Evolutionary conservation across 2,329 filamentous ascomycete genomes (phyloP).

Genomic region (Hymenoscyphus albidus): DNA sequence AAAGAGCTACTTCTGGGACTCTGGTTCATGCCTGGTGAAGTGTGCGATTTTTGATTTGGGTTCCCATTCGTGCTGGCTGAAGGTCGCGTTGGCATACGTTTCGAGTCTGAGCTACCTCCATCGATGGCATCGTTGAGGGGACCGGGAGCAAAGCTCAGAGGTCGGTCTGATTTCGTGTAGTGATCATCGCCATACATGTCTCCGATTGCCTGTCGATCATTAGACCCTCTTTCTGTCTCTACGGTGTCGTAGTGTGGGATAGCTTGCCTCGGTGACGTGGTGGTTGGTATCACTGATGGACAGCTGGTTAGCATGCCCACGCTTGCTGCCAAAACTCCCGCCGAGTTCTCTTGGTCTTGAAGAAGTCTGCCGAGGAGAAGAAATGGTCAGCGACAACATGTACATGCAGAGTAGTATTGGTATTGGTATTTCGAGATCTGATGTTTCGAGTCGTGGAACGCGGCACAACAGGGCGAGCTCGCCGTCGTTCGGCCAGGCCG

Average conservation of each 20-base stretch:
- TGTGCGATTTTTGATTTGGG: conserved; percentile 28
- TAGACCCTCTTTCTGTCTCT: neutral
- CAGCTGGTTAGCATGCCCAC: conserved; percentile 34
- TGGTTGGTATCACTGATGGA: conserved; percentile 65
- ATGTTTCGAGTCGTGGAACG: conserved; percentile 19
- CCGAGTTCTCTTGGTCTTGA: conserved; percentile 36
- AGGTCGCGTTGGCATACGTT: conserved; percentile 24
- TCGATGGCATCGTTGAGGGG: conserved; percentile 42
- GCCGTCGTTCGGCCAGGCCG: conserved; percentile 12
- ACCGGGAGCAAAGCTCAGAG: conserved; percentile 51
- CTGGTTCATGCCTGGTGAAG: conserved; percentile 32
- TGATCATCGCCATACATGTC: conserved; percentile 65
- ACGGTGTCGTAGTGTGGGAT: neutral
- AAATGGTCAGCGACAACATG: conserved; percentile 25
- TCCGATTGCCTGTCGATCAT: conserved; percentile 50
- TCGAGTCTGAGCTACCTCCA: conserved; percentile 25
- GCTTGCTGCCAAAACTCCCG: conserved; percentile 34
- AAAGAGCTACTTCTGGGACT: conserved; percentile 31
- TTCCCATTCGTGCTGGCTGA: conserved; percentile 29
- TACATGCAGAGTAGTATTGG: neutral
- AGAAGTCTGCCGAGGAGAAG: conserved; percentile 32
- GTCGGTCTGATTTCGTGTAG: conserved; percentile 50
- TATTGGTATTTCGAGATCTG: conserved; percentile 5
- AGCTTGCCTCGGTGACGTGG: conserved; percentile 61
- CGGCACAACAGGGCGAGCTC: conserved; percentile 19